Evolutionary conservation across 768 basidiomycete genomes (phyloP).

Genomic region (Austroboletus eburneus): DNA sequence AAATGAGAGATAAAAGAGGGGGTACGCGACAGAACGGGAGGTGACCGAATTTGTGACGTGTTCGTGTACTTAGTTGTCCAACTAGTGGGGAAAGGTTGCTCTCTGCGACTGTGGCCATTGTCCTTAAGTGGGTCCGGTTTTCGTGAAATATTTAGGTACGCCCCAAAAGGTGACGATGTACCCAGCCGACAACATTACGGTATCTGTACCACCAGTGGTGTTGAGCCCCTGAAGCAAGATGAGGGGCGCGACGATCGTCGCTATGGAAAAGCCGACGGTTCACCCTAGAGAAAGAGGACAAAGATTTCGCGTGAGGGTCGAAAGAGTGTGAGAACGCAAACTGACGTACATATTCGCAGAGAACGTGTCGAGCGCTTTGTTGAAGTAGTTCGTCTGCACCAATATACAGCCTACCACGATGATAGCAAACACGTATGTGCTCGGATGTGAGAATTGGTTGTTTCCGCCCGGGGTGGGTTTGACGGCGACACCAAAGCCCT

Average conservation of each 20-base stretch:
- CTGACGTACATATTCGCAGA: constrained; percentile 90
- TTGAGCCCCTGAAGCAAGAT: constrained; percentile 98
- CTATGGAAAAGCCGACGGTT: constrained; percentile 98
- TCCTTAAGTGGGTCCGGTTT: constrained; percentile 44
- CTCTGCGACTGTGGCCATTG: constrained; percentile 43
- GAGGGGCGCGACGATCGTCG: constrained; percentile 88
- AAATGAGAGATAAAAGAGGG: too few relatives aligned
- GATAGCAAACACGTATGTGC: constrained; percentile 93
- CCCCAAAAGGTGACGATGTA: constrained; percentile 94
- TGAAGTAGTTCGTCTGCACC: constrained; percentile 95
- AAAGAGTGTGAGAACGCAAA: not conserved
- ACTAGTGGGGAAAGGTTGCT: too few relatives aligned
- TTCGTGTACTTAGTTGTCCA: too few relatives aligned
- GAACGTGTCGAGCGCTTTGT: constrained; percentile 95
- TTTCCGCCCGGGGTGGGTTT: constrained; percentile 90
- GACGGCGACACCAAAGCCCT: constrained; percentile 95
- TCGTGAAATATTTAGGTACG: constrained; percentile 87
- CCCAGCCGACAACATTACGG: constrained; percentile 82
- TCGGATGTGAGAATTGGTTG: constrained; percentile 92
- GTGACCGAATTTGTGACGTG: too few relatives aligned
- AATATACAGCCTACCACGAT: constrained; percentile 81
- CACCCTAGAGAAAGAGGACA: constrained; percentile 62
- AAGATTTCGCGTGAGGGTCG: too few relatives aligned
- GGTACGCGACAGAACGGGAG: too few relatives aligned
- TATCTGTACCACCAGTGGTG: constrained; percentile 76